Evolutionary conservation across 2,329 filamentous ascomycete genomes (phyloP).

Genomic region (Magnaporthiopsis incrustans): DNA sequence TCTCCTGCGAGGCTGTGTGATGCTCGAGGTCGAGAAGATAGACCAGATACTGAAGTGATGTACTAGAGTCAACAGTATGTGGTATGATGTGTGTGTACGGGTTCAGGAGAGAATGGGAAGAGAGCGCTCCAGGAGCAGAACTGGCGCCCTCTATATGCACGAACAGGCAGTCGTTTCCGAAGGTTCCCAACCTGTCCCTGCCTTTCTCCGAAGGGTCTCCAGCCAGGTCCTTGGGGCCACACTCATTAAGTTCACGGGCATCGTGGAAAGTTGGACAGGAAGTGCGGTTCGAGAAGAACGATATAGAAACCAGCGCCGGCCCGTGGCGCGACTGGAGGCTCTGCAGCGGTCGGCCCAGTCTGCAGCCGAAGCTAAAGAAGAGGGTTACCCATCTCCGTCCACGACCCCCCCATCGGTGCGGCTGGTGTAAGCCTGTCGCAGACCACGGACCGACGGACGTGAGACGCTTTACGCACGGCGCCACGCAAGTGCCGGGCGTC

Average conservation of each 20-base stretch:
- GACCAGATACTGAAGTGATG: not conserved
- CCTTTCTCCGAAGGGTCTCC: not conserved
- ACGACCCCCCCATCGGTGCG: not conserved
- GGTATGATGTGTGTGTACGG: too few species aligned
- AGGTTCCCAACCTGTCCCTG: not conserved
- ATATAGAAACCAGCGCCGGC: not conserved
- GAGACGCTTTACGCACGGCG: not conserved
- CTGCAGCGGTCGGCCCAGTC: not conserved
- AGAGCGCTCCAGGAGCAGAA: not conserved
- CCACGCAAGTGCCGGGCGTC: too few species aligned
- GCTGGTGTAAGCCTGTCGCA: not conserved
- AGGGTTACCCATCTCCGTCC: not conserved
- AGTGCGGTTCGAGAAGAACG: not conserved
- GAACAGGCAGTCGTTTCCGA: not conserved
- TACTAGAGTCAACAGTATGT: not conserved
- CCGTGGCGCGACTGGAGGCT: not conserved
- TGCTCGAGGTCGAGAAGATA: not conserved
- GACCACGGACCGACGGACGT: not conserved
- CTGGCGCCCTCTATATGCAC: not conserved
- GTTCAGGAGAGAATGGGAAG: not conserved
- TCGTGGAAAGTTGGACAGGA: not conserved
- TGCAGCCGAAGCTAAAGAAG: not conserved
- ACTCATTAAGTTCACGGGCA: not conserved
- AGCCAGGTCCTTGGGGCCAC: not conserved
- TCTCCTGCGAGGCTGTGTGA: not conserved